Conservation (phyloP, 139 green algal species). For the Closterium sp. region DNA sequence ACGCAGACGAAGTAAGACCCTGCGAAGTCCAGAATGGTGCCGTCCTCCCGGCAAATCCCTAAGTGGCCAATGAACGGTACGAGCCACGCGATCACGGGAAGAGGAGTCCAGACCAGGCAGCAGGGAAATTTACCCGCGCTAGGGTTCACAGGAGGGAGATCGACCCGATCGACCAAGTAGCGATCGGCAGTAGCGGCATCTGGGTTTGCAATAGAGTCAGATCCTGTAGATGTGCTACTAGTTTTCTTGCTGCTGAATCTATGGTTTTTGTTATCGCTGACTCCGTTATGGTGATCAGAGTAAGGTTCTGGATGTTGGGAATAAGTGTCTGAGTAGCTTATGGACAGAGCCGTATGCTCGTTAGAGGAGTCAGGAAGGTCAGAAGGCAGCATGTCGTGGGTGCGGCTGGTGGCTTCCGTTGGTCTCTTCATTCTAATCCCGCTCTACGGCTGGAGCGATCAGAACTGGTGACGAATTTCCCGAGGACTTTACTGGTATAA, state of each 20-base stretch:
- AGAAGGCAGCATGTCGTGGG: background rate
- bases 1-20: conserved; percentile 47
- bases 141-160: conserved; percentile 25
- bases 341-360: background rate
- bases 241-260: background rate
- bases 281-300: background rate
- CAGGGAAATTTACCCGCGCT: conserved; percentile 23
- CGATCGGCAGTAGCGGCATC: background rate
- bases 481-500: background rate
- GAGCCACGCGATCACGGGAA: conserved; percentile 46
- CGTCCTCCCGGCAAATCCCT: conserved; percentile 40
- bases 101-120: conserved; percentile 47
- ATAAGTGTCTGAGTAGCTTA: background rate
- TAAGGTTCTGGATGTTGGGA: background rate
- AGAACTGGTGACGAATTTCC: background rate
- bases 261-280: no score
- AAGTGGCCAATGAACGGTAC: conserved; percentile 50
- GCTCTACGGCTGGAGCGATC: background rate
- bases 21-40: conserved; percentile 53
- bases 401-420: background rate
- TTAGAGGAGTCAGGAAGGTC: background rate
- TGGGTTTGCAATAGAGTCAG: background rate
- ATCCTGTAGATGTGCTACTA: background rate
- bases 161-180: background rate
- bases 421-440: background rate